Conservation (phyloP, 768 basidiomycete genomes). For the Mycena epipterygia region DNA sequence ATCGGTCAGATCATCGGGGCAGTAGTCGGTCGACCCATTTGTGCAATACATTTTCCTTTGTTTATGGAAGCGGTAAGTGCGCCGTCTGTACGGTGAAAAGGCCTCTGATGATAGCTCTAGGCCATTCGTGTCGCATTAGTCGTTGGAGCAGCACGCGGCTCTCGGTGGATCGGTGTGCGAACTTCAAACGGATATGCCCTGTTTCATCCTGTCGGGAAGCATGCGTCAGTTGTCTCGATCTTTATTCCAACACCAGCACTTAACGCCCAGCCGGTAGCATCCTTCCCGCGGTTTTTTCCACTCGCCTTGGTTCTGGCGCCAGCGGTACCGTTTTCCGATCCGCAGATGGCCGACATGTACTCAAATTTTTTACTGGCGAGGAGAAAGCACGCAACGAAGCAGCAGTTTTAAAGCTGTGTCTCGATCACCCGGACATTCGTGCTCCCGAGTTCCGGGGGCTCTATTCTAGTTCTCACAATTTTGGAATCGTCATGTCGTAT, state of each 20-base stretch:
- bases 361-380: constrained; percentile 11
- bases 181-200: constrained; percentile 1
- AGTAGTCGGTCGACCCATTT: not conserved
- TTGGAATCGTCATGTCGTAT: too few relatives aligned
- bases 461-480: too few relatives aligned
- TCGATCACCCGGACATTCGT: constrained; percentile 1
- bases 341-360: constrained; percentile 11
- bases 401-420: constrained; percentile 6
- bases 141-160: not conserved
- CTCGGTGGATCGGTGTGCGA: not conserved
- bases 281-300: constrained; percentile 3
- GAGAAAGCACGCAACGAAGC: not conserved
- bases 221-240: constrained; percentile 4
- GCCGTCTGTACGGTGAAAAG: not conserved
- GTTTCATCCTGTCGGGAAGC: constrained; percentile 12
- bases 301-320: constrained; percentile 5
- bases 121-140: constrained; percentile 5
- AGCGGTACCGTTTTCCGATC: constrained; percentile 10
- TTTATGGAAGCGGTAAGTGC: constrained; percentile 4
- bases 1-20: not conserved
- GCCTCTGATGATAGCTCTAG: not conserved
- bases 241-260: not conserved
- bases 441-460: constrained; percentile 5
- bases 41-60: constrained; percentile 13
- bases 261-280: constrained; percentile 1